Percentiles rank a stretch among this genome's conserved stretches.
Conservation (phyloP, 805 yeast genomes). For the Myxozyma melibiosi region DNA sequence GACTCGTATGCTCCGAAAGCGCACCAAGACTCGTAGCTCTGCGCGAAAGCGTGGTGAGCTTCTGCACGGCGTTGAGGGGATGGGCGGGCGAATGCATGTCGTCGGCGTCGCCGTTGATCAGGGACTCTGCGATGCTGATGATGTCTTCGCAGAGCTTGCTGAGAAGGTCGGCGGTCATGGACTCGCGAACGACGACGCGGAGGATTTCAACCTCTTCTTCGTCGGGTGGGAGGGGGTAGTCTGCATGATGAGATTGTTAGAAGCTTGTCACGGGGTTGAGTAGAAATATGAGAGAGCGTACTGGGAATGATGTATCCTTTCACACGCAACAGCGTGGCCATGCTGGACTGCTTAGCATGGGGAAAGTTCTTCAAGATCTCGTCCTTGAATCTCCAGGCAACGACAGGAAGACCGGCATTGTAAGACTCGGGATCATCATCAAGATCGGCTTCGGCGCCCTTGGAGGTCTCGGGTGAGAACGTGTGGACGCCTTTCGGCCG, state of each 20-base stretch:
- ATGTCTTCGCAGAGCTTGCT: slow-evolving; percentile 41
- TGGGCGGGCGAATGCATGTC: slow-evolving; percentile 21
- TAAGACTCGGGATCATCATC: slow-evolving; percentile 44
- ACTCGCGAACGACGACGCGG: slow-evolving; percentile 79
- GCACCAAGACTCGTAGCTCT: slow-evolving; percentile 17
- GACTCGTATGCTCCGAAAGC: slow-evolving; percentile 13
- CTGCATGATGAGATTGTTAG: slow-evolving; percentile 49
- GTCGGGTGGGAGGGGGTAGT: slow-evolving; percentile 73
- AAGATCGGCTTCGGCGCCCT: slow-evolving; percentile 24
- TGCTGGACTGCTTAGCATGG: slow-evolving; percentile 76
- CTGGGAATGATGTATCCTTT: slow-evolving; percentile 72
- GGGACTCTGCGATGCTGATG: slow-evolving; percentile 15
- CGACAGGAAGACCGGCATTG: slow-evolving; percentile 85
- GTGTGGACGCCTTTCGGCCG: slow-evolving; percentile 50
- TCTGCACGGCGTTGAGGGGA: slow-evolving; percentile 16
- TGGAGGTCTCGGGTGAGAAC: slow-evolving; percentile 27
- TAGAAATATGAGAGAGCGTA: background rate
- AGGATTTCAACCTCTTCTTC: slow-evolving; percentile 67
- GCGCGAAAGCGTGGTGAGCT: background rate
- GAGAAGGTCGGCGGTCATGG: slow-evolving; percentile 63
- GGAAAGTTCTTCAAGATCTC: slow-evolving; percentile 63
- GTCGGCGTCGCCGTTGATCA: slow-evolving; percentile 13
- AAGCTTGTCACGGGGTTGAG: background rate
- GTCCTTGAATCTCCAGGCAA: slow-evolving; percentile 74
- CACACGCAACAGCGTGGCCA: slow-evolving; percentile 71